Conservation (phyloP, 768 basidiomycete species). For the Ramaria sp. region DNA sequence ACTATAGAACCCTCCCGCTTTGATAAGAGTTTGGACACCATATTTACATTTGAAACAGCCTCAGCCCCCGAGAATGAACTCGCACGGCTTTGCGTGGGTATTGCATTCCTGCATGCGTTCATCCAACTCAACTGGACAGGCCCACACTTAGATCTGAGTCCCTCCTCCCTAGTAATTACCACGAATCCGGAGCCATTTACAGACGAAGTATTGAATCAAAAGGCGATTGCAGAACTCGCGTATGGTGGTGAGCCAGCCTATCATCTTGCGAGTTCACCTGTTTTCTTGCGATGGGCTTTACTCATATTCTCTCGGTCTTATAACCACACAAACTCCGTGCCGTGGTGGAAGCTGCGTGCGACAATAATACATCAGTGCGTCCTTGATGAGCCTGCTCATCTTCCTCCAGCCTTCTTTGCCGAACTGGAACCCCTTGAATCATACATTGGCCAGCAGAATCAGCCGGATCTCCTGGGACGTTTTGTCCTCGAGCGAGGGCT, state of each 20-base stretch:
- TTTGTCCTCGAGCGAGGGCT: conserved; percentile 70
- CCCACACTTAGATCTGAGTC: conserved; percentile 59
- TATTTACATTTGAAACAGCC: conserved; percentile 21
- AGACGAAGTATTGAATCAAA: conserved; percentile 45
- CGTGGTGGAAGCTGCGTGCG: conserved; percentile 82
- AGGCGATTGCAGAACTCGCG: conserved; percentile 67
- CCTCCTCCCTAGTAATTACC: conserved; percentile 23
- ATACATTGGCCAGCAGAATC: conserved; percentile 24
- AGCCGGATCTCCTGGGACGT: conserved; percentile 57
- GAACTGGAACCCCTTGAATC: conserved; percentile 28
- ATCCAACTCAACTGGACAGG: conserved; percentile 96
- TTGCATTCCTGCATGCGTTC: conserved; percentile 83
- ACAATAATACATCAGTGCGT: conserved; percentile 58
- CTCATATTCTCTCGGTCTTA: conserved; percentile 50
- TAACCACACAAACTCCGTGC: conserved; percentile 35
- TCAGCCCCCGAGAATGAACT: conserved; percentile 36
- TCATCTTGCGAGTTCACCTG: conserved; percentile 64
- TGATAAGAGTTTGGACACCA: conserved; percentile 28
- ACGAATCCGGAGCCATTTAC: conserved; percentile 29
- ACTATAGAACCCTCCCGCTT: conserved; percentile 16
- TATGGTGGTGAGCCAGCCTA: conserved; percentile 91
- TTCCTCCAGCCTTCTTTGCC: conserved; percentile 27
- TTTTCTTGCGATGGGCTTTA: conserved; percentile 68
- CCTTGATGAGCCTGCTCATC: conserved; percentile 72
- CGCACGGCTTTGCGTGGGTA: conserved; percentile 49